Evolutionary conservation across 495 filamentous ascomycete species (phyloP).

Genomic region (Aspergillus funiculosus): DNA sequence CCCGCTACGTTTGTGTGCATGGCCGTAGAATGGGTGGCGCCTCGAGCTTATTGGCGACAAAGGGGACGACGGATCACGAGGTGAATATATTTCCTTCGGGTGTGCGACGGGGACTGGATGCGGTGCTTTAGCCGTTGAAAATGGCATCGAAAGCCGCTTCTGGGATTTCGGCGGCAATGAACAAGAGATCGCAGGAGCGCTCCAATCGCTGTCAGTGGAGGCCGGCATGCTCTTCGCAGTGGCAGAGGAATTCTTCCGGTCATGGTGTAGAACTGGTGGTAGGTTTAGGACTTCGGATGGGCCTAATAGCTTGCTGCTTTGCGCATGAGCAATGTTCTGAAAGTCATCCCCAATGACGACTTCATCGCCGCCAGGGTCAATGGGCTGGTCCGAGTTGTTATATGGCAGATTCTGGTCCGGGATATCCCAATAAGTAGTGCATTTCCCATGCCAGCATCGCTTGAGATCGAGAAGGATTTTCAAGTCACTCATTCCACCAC

Average conservation of each 20-base stretch:
- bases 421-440: conserved; percentile 80
- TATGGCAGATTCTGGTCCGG: conserved; percentile 51
- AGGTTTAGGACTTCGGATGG: conserved; percentile 20
- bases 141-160: conserved; percentile 39
- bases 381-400: conserved; percentile 59
- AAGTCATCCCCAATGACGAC: conserved; percentile 11
- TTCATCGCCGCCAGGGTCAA: conserved; percentile 64
- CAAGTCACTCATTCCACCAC: conserved; percentile 63
- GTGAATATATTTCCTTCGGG: conserved; percentile 16
- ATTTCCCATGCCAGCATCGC: conserved; percentile 93
- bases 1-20: conserved; percentile 63
- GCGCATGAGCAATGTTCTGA: conserved; percentile 11
- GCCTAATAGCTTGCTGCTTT: conserved; percentile 21
- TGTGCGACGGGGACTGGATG: conserved; percentile 54
- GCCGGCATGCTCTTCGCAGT: conserved; percentile 42
- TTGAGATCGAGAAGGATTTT: conserved; percentile 93
- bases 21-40: conserved; percentile 37
- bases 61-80: conserved; percentile 26
- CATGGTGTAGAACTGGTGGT: conserved; percentile 26
- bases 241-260: conserved; percentile 40
- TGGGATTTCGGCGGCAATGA: conserved; percentile 66
- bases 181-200: conserved; percentile 68
- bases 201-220: conserved; percentile 50
- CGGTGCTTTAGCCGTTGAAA: conserved; percentile 46
- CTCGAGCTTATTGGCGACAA: conserved; percentile 26